Evolutionary conservation across 768 basidiomycete genomes (phyloP), one percentile per base, ranked within the genome.

Genomic region (Boletus eberwhitei): DNA sequence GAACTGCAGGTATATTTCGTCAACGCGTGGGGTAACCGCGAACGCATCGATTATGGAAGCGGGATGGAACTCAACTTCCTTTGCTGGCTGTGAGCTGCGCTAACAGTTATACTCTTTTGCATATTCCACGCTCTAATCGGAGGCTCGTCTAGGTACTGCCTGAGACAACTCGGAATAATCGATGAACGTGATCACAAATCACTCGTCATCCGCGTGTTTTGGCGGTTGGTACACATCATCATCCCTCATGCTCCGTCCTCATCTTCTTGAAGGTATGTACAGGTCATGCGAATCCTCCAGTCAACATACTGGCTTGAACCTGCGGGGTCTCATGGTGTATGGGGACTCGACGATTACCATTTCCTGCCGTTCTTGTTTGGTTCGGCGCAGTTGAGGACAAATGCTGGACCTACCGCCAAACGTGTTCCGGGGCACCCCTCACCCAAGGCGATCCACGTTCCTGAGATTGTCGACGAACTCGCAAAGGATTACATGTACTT

Each of bases 11-110:
- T 75, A 0, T 99, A 98, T 68, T 88, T 98, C 64, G 73, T 77
- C 36, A 91, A 95, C 66, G 74, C 86, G 16, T 98, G 95, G 95
- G 97, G 97, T 1, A 97, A 90, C 69, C 76, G 88, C 29, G 83
- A 87, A 45, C 78, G 97, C 9, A 93, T 99, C 50, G 97, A 99
- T 72, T 99, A 99, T 71, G 97, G 97, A n/a, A 97, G 94, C 63
- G 97, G 97, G 14, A 98, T 98, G 96, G 97, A 99, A 67, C 79
- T 98, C 41, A 96, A 98, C 71, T 99, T 98, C 65, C 55, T 98
- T 3, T 98, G 95, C 64, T 98, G 94, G 94, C 67, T 98, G 95
- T 97, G 67, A 60, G 92, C 75, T 12, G 1, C 21, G 9, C 16
- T 6, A n/a, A n/a, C n/a, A n/a, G 7, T 4, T 46, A 0, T 9